phyloP scores from a whole-genome alignment of 495 filamentous ascomycete genomes.

The Amorphotheca resinae region DNA sequence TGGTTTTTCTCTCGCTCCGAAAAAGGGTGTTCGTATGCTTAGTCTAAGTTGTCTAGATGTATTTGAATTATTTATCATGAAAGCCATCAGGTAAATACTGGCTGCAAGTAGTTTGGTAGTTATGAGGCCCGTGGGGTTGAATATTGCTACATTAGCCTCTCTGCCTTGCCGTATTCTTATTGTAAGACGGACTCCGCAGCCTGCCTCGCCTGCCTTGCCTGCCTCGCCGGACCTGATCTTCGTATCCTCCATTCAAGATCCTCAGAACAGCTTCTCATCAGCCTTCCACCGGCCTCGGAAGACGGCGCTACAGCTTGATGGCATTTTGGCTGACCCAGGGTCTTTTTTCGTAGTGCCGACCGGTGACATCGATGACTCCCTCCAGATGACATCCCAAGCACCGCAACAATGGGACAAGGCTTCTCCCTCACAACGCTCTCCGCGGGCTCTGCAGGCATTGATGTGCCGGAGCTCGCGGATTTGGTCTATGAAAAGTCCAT shows the following conservation, averaged over 20 bases:
- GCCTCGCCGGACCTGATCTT: too few relatives aligned
- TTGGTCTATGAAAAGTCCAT: conserved; percentile 85
- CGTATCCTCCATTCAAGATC: neutral
- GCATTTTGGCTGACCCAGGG: conserved; percentile 12
- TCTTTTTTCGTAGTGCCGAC: neutral
- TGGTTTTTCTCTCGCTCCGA: too few relatives aligned
- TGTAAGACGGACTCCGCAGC: too few relatives aligned
- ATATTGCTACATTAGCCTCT: too few relatives aligned
- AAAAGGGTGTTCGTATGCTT: too few relatives aligned
- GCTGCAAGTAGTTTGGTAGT: too few relatives aligned
- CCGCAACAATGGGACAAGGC: conserved; percentile 76
- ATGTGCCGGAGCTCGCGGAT: conserved; percentile 82
- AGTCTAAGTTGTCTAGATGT: too few relatives aligned
- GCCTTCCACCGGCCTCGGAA: neutral
- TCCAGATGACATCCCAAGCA: conserved; percentile 10
- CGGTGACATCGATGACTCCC: conserved; percentile 11
- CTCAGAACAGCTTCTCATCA: neutral
- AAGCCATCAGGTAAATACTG: too few relatives aligned
- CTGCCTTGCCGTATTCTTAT: too few relatives aligned
- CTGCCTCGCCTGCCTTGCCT: too few relatives aligned
- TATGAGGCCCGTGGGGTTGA: too few relatives aligned
- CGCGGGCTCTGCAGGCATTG: conserved; percentile 82
- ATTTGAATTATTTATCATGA: too few relatives aligned
- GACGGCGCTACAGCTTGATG: conserved; percentile 10
- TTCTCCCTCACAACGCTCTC: conserved; percentile 87